These are phyloP conservation scores for Globisporangium viniferum DNA, from an alignment of 352 stramenopile species.

Conservation along the genomic window DNA sequence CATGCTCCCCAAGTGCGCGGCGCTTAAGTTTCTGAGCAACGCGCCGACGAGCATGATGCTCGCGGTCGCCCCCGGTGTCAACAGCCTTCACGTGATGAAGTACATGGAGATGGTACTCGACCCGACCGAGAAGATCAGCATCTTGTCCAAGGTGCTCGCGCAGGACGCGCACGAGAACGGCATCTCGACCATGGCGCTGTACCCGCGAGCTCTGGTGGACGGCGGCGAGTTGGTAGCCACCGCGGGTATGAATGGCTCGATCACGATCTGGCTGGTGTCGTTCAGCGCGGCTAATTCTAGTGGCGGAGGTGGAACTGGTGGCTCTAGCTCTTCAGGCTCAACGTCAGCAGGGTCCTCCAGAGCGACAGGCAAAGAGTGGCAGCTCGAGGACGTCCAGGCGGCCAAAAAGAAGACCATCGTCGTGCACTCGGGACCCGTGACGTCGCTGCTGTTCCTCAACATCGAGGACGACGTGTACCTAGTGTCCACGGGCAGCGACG, in stretches of 20 bases:
- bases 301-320: neutral
- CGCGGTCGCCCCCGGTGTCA: conserved; percentile 27
- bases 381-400: conserved; percentile 61
- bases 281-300: conserved; percentile 21
- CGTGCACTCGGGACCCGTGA: conserved; percentile 53
- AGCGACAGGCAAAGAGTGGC: conserved; percentile 18
- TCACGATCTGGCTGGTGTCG: conserved; percentile 71
- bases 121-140: conserved; percentile 40
- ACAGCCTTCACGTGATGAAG: conserved; percentile 51
- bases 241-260: conserved; percentile 50
- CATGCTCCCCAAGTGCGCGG: conserved; percentile 32
- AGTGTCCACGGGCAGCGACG: conserved; percentile 59
- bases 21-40: conserved; percentile 41
- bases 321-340: neutral
- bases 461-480: conserved; percentile 38
- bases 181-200: conserved; percentile 46
- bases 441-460: conserved; percentile 49
- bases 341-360: neutral
- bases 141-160: conserved; percentile 51
- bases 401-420: conserved; percentile 69
- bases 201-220: conserved; percentile 36
- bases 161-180: conserved; percentile 54
- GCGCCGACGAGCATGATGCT: conserved; percentile 53
- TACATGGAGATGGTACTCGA: conserved; percentile 50
- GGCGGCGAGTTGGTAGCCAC: conserved; percentile 62